These are phyloP conservation scores for Trametes coccinea DNA, from an alignment of 768 basidiomycete genomes.

Conservation along the genomic window DNA sequence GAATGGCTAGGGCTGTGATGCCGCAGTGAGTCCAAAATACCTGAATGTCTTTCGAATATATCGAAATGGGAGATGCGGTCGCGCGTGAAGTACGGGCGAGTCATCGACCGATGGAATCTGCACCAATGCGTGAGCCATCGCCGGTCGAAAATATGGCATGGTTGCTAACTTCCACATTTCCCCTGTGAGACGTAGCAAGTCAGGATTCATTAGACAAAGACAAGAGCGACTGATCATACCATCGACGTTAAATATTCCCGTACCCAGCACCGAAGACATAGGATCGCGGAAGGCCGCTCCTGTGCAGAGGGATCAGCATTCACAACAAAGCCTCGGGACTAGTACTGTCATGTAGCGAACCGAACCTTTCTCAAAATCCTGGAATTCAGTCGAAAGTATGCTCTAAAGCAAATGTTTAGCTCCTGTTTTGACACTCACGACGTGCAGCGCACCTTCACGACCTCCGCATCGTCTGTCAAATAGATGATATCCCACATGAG, in stretches of 20 bases:
- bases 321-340: neutral
- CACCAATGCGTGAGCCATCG: neutral
- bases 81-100: constrained; percentile 39
- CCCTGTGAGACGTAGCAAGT: constrained; percentile 15
- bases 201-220: neutral
- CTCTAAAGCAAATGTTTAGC: constrained; percentile 25
- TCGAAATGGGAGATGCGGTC: constrained; percentile 39
- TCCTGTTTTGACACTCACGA: neutral
- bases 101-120: constrained; percentile 37
- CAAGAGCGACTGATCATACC: constrained; percentile 30
- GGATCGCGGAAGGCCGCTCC: constrained; percentile 35
- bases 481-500: constrained; percentile 25
- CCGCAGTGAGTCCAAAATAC: constrained; percentile 14
- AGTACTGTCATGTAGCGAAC: no score
- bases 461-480: constrained; percentile 25
- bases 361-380: constrained; percentile 45
- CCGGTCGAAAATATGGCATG: neutral
- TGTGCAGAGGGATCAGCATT: constrained; percentile 17
- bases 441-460: constrained; percentile 34
- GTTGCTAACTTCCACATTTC: constrained; percentile 32
- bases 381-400: constrained; percentile 46
- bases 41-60: constrained; percentile 39
- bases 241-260: constrained; percentile 58
- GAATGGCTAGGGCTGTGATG: no score
- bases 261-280: constrained; percentile 42